Evolutionary conservation across 495 filamentous ascomycete genomes (phyloP).

Genomic region (Aspergillus biplanus): DNA sequence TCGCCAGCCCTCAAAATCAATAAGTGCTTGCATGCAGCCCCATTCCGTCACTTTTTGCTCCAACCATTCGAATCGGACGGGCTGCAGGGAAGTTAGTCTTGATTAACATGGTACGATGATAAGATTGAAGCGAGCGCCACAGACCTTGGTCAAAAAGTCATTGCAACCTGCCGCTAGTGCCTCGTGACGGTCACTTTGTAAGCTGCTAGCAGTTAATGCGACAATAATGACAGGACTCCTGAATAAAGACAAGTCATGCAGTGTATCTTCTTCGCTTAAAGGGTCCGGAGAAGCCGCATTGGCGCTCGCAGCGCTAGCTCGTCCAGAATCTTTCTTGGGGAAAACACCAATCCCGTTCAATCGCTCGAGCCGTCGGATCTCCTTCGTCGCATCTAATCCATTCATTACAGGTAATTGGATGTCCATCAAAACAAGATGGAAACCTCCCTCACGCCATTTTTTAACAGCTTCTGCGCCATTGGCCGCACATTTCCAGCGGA

Average conservation of each 20-base stretch:
- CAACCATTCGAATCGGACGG: conserved; percentile 96
- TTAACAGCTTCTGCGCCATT: conserved; percentile 90
- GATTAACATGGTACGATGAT: conserved; percentile 3
- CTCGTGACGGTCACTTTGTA: conserved; percentile 94
- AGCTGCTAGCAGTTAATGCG: conserved; percentile 86
- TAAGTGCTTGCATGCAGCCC: conserved; percentile 98
- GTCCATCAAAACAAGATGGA: conserved; percentile 97
- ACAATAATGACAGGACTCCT: conserved; percentile 98
- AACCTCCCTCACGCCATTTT: conserved; percentile 94
- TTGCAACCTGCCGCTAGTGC: conserved; percentile 96
- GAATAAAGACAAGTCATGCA: conserved; percentile 73
- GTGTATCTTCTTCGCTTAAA: conserved; percentile 62
- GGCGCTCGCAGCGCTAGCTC: conserved; percentile 40
- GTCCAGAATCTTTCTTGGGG: conserved; percentile 53
- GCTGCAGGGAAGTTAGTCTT: conserved; percentile 52
- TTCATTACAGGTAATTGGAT: conserved; percentile 98
- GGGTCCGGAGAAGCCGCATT: conserved; percentile 33
- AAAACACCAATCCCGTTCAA: conserved; percentile 91
- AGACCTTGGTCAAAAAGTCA: conserved; percentile 97
- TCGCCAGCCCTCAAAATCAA: conserved; percentile 98
- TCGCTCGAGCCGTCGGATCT: conserved; percentile 88
- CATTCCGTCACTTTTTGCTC: conserved; percentile 98
- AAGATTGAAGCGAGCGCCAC: conserved; percentile 21
- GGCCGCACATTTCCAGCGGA: conserved; percentile 96
- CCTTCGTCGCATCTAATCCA: conserved; percentile 93